Conservation (phyloP, 768 basidiomycete genomes). For the Podaxis sp. region DNA sequence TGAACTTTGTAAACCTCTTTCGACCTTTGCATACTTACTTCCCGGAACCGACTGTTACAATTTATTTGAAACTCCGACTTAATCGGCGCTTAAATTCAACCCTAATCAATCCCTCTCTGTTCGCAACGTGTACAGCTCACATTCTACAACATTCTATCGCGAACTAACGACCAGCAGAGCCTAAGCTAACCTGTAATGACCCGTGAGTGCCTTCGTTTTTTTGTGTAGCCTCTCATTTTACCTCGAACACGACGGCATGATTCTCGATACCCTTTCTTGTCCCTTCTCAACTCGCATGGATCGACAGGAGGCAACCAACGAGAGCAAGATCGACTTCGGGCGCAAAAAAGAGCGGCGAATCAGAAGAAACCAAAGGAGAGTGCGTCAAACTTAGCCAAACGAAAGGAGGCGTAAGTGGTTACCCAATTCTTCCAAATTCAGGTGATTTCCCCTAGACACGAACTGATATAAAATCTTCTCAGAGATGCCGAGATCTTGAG, state of each 20-base stretch:
- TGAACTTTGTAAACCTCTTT: too few relatives aligned
- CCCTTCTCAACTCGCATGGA: conserved; percentile 6
- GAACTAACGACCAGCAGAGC: not conserved
- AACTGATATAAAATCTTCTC: conserved; percentile 22
- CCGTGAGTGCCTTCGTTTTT: conserved; percentile 39
- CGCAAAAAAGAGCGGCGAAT: conserved; percentile 64
- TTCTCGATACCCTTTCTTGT: conserved; percentile 19
- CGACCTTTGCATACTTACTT: not conserved
- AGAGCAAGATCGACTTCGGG: conserved; percentile 69
- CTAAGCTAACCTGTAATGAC: conserved; percentile 40
- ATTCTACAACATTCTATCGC: conserved; percentile 7
- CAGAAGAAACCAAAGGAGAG: conserved; percentile 75
- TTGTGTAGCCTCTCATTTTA: conserved; percentile 13
- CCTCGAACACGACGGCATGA: conserved; percentile 17
- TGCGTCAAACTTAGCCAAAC: conserved; percentile 56
- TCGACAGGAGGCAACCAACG: conserved; percentile 78
- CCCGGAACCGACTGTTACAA: not conserved
- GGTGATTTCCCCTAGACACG: not conserved
- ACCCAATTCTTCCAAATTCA: conserved; percentile 20
- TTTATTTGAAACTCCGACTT: conserved; percentile 22
- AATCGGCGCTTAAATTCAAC: conserved; percentile 23
- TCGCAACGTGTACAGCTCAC: conserved; percentile 15
- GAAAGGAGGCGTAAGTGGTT: conserved; percentile 70
- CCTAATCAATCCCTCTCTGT: conserved; percentile 8
- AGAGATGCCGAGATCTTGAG: conserved; percentile 78